These are phyloP conservation scores for Fonsecaea pugnacius DNA, from an alignment of 2,329 filamentous ascomycete genomes.

Conservation along the genomic window DNA sequence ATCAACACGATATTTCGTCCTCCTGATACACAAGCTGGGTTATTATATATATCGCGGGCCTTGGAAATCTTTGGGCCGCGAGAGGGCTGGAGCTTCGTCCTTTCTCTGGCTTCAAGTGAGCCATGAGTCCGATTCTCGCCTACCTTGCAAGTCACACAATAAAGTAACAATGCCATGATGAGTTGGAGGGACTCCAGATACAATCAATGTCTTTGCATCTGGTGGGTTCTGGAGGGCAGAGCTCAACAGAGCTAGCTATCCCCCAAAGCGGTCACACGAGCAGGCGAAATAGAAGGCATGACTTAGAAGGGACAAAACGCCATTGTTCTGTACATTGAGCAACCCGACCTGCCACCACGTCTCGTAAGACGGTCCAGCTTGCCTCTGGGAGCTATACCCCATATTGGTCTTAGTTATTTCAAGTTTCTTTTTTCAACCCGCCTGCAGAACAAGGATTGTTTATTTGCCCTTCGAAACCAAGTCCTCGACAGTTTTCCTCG, in stretches of 20 bases:
- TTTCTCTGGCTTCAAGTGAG: neutral
- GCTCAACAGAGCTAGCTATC: neutral
- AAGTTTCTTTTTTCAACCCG: neutral
- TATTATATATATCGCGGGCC: neutral
- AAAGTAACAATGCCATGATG: neutral
- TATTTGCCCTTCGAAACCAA: conserved; percentile 37
- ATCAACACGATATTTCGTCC: too few relatives aligned
- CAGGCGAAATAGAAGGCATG: neutral
- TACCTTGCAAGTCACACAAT: neutral
- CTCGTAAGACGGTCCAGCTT: neutral
- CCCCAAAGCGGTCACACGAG: neutral
- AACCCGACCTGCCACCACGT: neutral
- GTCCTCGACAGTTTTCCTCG: conserved; percentile 35
- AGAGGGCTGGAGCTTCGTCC: neutral
- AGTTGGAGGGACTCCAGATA: neutral
- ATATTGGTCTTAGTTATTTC: neutral
- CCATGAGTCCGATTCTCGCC: too few relatives aligned
- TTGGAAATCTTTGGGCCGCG: neutral
- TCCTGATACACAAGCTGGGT: too few relatives aligned
- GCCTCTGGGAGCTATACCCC: neutral
- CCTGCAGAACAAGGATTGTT: neutral
- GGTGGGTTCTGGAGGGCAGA: neutral
- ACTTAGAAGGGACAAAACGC: neutral
- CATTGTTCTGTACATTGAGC: conserved; percentile 1
- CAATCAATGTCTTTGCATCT: neutral